Base-by-base conservation (phyloP, 2,329 filamentous ascomycete species). In the Pseudocercospora macadamiae region DNA sequence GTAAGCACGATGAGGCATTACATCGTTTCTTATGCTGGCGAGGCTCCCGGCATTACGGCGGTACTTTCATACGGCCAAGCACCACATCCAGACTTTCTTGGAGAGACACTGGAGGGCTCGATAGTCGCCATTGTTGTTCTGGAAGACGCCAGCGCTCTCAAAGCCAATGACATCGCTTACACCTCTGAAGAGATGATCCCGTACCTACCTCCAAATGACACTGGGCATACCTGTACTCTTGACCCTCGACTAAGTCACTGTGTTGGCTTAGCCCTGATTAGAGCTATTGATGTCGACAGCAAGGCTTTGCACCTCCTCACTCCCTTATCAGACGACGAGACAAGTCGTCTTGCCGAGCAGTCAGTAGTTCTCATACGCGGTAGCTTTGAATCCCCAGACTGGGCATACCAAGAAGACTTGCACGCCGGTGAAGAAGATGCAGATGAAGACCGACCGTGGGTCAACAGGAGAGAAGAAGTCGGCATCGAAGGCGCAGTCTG, bases 61-160 rank as follows among this genome's bases (percentile, higher is more conserved):
- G 78, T 93, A 21, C 71, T 89, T 25, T 86, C 84, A 32, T 89
- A 91, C 66, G 85, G 87, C 59, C 86, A 87, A 65, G 84, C 86
- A 59, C 80, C 85, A 3, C 77, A 83, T 0, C 74, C 83, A 0
- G 79, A 82, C 3, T 76, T 89, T 5, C 72, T 93, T 1, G 77
- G 80, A 0, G 86, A 89, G 37, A 80, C 86, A 0, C 83, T 93
- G 42, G 87, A 90, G 64, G 90, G 90, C 14, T 83, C 84, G n/a
- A 71, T 92, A 0, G 75, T 93, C 0, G 86, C 89, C 0, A 76
- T 90, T 5, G 84, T 91, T 0, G 80, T 82, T 26, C 76, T 90
- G 6, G 23, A 34, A 61, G 68, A 36, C 55, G 63, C 1, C 66
- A 28, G 2, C 4, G n/a, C 2, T 30, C 16, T 49, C 8, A n/a